These are phyloP conservation scores for Saccharomycopsis sp. DNA, from an alignment of 805 yeast species.

Conservation along the genomic window DNA sequence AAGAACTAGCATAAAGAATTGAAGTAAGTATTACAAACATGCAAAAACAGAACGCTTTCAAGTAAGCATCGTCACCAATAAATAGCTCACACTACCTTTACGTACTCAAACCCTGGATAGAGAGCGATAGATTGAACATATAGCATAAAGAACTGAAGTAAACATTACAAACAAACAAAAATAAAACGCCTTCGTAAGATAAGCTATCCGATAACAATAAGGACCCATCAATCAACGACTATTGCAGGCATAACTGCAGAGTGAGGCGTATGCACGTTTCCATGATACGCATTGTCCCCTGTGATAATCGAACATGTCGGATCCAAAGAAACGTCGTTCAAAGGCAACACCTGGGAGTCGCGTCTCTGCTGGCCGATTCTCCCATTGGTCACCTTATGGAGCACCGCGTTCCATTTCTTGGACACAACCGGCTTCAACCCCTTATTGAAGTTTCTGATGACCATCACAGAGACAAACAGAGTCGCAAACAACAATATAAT, in stretches of 20 bases:
- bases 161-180: conserved; percentile 3
- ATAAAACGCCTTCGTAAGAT: neutral
- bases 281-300: neutral
- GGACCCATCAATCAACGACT: conserved; percentile 7
- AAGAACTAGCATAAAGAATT: too few species aligned
- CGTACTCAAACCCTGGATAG: neutral
- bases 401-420: conserved; percentile 4
- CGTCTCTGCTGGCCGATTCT: neutral
- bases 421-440: conserved; percentile 20
- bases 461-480: conserved; percentile 6
- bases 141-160: neutral
- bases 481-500: conserved; percentile 26
- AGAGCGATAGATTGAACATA: neutral
- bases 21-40: neutral
- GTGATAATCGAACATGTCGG: neutral
- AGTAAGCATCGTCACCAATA: too few species aligned
- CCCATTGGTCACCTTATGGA: neutral
- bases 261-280: conserved; percentile 1
- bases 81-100: too few species aligned
- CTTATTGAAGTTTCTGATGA: conserved; percentile 14
- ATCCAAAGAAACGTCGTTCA: neutral
- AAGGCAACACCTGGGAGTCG: neutral
- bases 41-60: neutral
- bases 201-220: neutral
- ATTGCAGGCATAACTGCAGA: conserved; percentile 12